Evolutionary conservation across 257 asterid species (phyloP).

Genomic region (Solanum okadae): DNA sequence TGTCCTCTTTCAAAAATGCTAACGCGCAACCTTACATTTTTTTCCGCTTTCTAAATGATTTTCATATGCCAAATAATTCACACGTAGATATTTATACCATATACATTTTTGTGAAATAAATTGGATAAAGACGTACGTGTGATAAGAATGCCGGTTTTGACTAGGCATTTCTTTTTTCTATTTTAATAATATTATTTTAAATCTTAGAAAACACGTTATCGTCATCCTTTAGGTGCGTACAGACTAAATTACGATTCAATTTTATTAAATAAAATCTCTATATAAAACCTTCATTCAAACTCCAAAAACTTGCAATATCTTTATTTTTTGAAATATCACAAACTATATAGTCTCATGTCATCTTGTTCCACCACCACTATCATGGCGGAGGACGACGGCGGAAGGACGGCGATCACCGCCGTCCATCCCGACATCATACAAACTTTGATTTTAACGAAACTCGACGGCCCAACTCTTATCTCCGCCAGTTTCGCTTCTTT

Average conservation of each 20-base stretch:
- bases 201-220: rapidly evolving
- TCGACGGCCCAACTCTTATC: conserved; percentile 70
- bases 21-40: neutral
- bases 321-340: neutral
- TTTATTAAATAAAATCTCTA: neutral
- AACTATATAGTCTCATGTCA: conserved; percentile 9
- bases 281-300: neutral
- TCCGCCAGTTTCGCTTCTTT: conserved; percentile 41
- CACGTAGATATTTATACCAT: neutral
- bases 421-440: conserved; percentile 54
- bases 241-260: rapidly evolving
- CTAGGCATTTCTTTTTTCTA: neutral
- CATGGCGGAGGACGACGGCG: conserved; percentile 5
- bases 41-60: neutral
- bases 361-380: neutral
- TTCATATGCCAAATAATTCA: neutral
- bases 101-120: too few relatives aligned
- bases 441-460: conserved; percentile 47
- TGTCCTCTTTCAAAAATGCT: neutral
- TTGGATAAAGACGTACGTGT: neutral
- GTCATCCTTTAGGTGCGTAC: rapidly evolving
- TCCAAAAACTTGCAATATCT: neutral
- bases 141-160: neutral
- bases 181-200: too few relatives aligned
- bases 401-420: conserved; percentile 23